Evolutionary conservation across 176 grass and related monocot species (phyloP).

Genomic region (Otatea glauca): DNA sequence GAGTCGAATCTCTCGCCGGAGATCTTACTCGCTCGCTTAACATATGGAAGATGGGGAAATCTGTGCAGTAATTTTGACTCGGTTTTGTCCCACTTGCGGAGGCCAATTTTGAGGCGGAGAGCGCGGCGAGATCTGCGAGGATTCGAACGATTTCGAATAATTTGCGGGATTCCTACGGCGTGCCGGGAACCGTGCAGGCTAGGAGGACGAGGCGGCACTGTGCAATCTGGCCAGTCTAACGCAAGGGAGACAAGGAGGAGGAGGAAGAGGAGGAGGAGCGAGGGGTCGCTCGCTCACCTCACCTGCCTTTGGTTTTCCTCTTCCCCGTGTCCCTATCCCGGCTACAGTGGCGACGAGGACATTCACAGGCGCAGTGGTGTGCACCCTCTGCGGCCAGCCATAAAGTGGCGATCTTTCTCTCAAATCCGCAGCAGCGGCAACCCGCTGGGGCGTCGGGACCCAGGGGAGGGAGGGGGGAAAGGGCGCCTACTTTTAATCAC

Average conservation of each 20-base stretch:
- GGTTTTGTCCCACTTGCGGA: constrained; percentile 27
- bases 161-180: constrained; percentile 42
- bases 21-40: constrained; percentile 4
- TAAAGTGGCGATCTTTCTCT: constrained; percentile 60
- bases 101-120: constrained; percentile 27
- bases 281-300: background rate
- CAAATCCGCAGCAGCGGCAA: constrained; percentile 26
- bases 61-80: constrained; percentile 14
- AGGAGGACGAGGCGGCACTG: constrained; percentile 35
- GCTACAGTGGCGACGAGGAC: constrained; percentile 55
- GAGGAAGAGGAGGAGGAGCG: background rate
- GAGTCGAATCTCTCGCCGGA: constrained; percentile 26
- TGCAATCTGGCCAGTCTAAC: constrained; percentile 43
- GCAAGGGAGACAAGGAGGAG: background rate
- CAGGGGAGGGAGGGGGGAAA: constrained; percentile 25
- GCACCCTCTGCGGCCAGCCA: constrained; percentile 42
- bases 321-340: constrained; percentile 19
- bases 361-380: constrained; percentile 34
- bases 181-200: constrained; percentile 42
- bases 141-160: constrained; percentile 31
- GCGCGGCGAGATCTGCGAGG: constrained; percentile 55
- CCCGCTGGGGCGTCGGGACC: constrained; percentile 26
- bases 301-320: background rate
- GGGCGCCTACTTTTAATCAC: constrained; percentile 34
- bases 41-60: constrained; percentile 11